Percentiles rank a stretch among this genome's conserved stretches.
Conservation (phyloP, 2,329 filamentous ascomycete species). For the Colletotrichum destructivum region DNA sequence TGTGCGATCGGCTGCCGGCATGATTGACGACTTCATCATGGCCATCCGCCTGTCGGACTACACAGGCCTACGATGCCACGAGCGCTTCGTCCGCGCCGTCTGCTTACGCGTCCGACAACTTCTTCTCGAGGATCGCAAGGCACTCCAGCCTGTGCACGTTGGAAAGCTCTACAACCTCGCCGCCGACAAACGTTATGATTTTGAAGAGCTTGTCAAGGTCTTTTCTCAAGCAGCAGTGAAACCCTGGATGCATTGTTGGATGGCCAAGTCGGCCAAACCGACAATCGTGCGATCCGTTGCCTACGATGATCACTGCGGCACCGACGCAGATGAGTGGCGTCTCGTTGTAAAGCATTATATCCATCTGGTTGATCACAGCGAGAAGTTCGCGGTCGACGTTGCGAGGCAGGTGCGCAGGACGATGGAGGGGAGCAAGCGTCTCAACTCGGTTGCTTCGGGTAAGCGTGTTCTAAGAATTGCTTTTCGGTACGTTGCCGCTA, state of each 20-base stretch:
- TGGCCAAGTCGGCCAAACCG: constrained; percentile 1
- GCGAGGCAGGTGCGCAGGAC: constrained; percentile 13
- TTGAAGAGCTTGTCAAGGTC: neutral
- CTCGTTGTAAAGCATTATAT: constrained; percentile 19
- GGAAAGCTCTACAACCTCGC: constrained; percentile 10
- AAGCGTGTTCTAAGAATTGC: neutral
- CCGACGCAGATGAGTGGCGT: neutral
- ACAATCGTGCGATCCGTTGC: constrained; percentile 18
- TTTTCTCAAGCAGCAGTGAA: constrained; percentile 31
- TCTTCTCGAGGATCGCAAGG: constrained; percentile 16
- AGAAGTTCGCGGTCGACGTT: constrained; percentile 8
- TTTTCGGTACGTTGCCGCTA: neutral
- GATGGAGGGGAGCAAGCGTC: constrained; percentile 6
- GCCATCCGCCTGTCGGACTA: constrained; percentile 13
- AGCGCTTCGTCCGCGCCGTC: constrained; percentile 4
- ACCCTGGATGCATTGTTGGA: constrained; percentile 29
- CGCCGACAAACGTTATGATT: neutral
- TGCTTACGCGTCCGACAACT: constrained; percentile 31
- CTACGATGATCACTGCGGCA: constrained; percentile 14
- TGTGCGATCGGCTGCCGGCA: neutral
- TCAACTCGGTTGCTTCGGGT: constrained; percentile 20
- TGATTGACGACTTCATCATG: constrained; percentile 20
- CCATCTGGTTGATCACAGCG: neutral
- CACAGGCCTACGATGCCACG: neutral
- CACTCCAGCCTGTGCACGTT: constrained; percentile 3